A percentile compares a stretch with the other conserved stretches of the same genome.
These are phyloP conservation scores for Hylodesmum podocarpum DNA, from an alignment of 306 rosid genomes.

Conservation along the genomic window DNA sequence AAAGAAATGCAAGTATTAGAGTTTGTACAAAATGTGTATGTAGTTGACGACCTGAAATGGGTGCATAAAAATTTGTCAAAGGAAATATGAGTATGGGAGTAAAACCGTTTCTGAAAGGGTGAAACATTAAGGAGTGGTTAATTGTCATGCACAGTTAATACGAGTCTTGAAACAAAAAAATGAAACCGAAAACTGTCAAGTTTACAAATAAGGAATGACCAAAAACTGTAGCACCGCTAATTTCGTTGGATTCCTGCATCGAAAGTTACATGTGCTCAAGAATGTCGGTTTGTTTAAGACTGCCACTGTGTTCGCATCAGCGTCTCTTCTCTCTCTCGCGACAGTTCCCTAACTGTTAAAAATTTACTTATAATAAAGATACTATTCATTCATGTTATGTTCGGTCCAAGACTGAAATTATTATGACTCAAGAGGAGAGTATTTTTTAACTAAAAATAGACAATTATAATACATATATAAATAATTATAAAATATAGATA, in stretches of 20 bases:
- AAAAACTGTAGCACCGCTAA: not conserved
- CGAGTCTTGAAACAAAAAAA: not conserved
- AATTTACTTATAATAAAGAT: no score
- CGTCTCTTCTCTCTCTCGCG: slow-evolving; percentile 3
- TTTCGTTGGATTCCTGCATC: not conserved
- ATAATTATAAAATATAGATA: no score
- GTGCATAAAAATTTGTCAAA: not conserved
- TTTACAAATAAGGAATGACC: slow-evolving; percentile 1
- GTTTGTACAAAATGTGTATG: no score
- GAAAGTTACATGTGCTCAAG: not conserved
- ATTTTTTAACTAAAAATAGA: no score
- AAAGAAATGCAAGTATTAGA: no score
- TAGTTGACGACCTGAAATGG: not conserved
- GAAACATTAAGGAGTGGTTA: not conserved
- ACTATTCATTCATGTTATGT: no score
- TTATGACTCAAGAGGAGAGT: no score
- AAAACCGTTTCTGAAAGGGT: not conserved
- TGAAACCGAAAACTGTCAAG: not conserved
- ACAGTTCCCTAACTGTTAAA: slow-evolving; percentile 6
- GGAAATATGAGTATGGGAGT: not conserved
- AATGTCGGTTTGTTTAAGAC: not conserved
- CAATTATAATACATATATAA: no score
- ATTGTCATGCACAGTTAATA: not conserved
- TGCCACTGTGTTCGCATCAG: slow-evolving; percentile 24
- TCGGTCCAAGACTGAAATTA: no score